Percentiles rank a stretch among this genome's conserved stretches.
phyloP scores from a whole-genome alignment of 2,329 filamentous ascomycete genomes.

The Sclerotiophoma versabilis region DNA sequence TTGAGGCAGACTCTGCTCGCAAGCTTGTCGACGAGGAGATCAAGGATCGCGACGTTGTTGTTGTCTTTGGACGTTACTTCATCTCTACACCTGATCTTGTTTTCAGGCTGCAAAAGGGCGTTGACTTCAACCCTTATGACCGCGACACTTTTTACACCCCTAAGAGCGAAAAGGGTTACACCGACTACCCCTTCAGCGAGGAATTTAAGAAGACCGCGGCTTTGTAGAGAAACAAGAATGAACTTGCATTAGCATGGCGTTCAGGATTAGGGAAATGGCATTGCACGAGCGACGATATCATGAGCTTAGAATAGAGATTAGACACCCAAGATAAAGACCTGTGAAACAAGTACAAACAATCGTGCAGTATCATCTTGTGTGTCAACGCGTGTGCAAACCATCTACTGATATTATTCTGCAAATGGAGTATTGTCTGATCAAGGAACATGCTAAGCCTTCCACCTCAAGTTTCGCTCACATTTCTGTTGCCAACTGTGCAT shows the following conservation, averaged over 20 bases:
- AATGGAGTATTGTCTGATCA: too few relatives aligned
- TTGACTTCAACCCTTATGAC: constrained; percentile 56
- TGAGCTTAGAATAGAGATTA: neutral
- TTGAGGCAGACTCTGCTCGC: constrained; percentile 49
- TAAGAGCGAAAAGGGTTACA: constrained; percentile 49
- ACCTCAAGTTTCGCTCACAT: constrained; percentile 11
- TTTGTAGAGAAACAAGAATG: neutral
- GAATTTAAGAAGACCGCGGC: constrained; percentile 18
- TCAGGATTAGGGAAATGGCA: neutral
- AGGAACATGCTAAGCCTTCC: neutral
- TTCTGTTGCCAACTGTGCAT: constrained; percentile 16
- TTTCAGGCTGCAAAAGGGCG: constrained; percentile 53
- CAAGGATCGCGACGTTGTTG: constrained; percentile 52
- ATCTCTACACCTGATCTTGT: constrained; percentile 59
- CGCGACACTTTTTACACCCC: constrained; percentile 55
- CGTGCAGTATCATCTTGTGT: neutral
- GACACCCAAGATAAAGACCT: neutral
- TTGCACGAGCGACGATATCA: neutral
- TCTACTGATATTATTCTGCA: neutral
- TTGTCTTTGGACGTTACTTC: constrained; percentile 59
- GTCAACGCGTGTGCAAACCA: neutral
- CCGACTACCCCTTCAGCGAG: constrained; percentile 46
- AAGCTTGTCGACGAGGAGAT: constrained; percentile 51
- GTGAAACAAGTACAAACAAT: neutral
- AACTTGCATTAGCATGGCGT: constrained; percentile 13